Percentiles rank a stretch among this genome's conserved stretches.
Evolutionary conservation across 1,284 basidiomycete species (phyloP).

Genomic region (Ustilago hordei): DNA sequence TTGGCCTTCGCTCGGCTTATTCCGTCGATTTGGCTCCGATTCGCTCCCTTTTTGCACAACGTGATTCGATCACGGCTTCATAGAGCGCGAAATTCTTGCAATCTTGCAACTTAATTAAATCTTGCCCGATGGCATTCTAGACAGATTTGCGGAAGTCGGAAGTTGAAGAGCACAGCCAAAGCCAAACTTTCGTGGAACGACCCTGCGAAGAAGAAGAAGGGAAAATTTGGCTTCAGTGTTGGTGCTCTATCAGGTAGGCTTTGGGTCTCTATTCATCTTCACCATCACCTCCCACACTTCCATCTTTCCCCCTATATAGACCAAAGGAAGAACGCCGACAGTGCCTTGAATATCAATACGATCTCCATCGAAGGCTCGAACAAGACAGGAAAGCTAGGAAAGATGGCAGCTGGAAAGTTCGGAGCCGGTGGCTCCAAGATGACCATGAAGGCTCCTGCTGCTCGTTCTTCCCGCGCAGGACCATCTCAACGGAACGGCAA

Average conservation of each 20-base stretch:
- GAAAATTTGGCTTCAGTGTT: neutral
- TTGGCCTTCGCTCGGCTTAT: constrained; percentile 22
- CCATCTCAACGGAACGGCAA: constrained; percentile 14
- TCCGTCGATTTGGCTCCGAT: constrained; percentile 23
- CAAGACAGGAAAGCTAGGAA: neutral
- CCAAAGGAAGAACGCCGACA: too few relatives aligned
- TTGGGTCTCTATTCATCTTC: neutral
- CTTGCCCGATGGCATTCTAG: constrained; percentile 17
- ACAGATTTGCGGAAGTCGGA: constrained; percentile 17
- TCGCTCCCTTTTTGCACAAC: constrained; percentile 10
- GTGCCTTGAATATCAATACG: too few relatives aligned
- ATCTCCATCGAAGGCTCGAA: neutral
- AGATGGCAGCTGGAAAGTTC: constrained; percentile 40
- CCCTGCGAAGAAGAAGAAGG: neutral
- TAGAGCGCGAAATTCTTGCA: neutral
- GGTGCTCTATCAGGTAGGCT: neutral
- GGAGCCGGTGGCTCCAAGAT: constrained; percentile 47
- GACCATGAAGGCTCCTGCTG: constrained; percentile 35
- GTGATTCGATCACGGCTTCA: constrained; percentile 29
- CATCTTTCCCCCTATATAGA: too few relatives aligned
- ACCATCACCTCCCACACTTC: neutral
- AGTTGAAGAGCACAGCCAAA: neutral
- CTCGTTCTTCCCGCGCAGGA: constrained; percentile 15
- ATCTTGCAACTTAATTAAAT: neutral
- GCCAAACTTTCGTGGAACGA: constrained; percentile 16